Evolutionary conservation across 352 stramenopile genomes (phyloP).

Genomic region (Phytophthora idaei): DNA sequence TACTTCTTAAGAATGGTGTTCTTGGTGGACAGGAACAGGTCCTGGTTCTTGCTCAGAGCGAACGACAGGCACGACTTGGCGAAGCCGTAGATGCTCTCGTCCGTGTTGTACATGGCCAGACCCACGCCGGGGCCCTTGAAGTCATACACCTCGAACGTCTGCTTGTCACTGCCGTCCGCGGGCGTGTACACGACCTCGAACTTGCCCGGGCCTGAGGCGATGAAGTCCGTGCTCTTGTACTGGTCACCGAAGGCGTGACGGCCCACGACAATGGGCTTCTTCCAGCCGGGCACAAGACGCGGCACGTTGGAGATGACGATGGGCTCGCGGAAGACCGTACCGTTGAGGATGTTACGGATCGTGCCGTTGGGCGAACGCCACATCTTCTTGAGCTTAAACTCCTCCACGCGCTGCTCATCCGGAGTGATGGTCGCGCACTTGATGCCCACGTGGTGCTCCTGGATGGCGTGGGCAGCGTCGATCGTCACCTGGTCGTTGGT

Average conservation of each 20-base stretch:
- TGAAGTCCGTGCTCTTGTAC: slow-evolving; percentile 82
- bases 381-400: slow-evolving; percentile 81
- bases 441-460: slow-evolving; percentile 73
- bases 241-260: slow-evolving; percentile 83
- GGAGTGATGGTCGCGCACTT: slow-evolving; percentile 89
- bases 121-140: slow-evolving; percentile 63
- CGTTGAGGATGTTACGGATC: slow-evolving; percentile 84
- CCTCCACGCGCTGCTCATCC: slow-evolving; percentile 77
- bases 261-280: slow-evolving; percentile 80
- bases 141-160: slow-evolving; percentile 70
- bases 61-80: slow-evolving; percentile 75
- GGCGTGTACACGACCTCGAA: slow-evolving; percentile 79
- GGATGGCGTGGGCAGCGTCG: slow-evolving; percentile 76
- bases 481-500: slow-evolving; percentile 84
- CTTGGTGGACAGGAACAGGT: slow-evolving; percentile 80
- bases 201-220: slow-evolving; percentile 66
- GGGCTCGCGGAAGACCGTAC: slow-evolving; percentile 83
- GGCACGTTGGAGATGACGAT: slow-evolving; percentile 86
- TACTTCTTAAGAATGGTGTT: slow-evolving; percentile 89
- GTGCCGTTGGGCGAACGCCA: slow-evolving; percentile 77
- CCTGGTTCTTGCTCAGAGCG: slow-evolving; percentile 64
- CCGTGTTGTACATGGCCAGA: slow-evolving; percentile 87
- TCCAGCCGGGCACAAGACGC: slow-evolving; percentile 76
- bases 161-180: slow-evolving; percentile 50
- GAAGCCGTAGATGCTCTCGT: slow-evolving; percentile 81